Evolutionary conservation across 192 early-diverging fungal genomes (phyloP).

Genomic region (Entophlyctis luteolus): DNA sequence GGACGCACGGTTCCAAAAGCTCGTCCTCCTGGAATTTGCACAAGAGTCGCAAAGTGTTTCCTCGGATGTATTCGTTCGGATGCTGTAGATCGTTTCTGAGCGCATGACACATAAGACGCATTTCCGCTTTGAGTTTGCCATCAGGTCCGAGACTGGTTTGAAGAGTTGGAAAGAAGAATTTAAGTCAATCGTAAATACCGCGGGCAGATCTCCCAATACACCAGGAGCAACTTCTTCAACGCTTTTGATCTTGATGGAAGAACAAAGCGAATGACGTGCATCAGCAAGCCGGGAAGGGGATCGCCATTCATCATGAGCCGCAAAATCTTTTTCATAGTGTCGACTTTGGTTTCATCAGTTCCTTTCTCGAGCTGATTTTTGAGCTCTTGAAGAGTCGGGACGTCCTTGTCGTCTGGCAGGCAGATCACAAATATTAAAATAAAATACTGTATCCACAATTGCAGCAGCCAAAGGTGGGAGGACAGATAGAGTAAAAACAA

Average conservation of each 20-base stretch:
- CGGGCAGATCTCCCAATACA: constrained; percentile 98
- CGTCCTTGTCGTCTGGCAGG: constrained; percentile 58
- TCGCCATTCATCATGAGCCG: constrained; percentile 91
- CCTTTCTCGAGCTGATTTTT: constrained; percentile 80
- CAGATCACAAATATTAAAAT: background rate
- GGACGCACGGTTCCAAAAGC: constrained; percentile 88
- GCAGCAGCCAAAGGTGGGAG: too few relatives aligned
- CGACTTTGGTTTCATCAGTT: constrained; percentile 86
- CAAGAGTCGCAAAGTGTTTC: constrained; percentile 86
- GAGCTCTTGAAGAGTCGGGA: constrained; percentile 68
- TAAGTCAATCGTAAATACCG: constrained; percentile 47
- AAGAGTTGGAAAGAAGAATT: background rate
- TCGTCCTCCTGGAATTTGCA: constrained; percentile 94
- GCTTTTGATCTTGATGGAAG: constrained; percentile 93
- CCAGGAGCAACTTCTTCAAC: constrained; percentile 93
- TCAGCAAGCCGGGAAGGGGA: constrained; percentile 74
- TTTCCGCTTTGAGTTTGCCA: constrained; percentile 86
- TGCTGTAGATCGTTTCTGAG: constrained; percentile 94
- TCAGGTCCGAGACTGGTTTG: constrained; percentile 52
- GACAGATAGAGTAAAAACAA: too few relatives aligned
- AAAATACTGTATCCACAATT: background rate
- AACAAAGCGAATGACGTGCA: constrained; percentile 98
- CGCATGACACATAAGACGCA: constrained; percentile 90
- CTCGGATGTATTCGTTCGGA: constrained; percentile 97
- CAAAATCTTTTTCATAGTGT: constrained; percentile 92